These are phyloP conservation scores for Sungouiozyma intestinalis DNA, from an alignment of 805 yeast species.

Conservation along the genomic window DNA sequence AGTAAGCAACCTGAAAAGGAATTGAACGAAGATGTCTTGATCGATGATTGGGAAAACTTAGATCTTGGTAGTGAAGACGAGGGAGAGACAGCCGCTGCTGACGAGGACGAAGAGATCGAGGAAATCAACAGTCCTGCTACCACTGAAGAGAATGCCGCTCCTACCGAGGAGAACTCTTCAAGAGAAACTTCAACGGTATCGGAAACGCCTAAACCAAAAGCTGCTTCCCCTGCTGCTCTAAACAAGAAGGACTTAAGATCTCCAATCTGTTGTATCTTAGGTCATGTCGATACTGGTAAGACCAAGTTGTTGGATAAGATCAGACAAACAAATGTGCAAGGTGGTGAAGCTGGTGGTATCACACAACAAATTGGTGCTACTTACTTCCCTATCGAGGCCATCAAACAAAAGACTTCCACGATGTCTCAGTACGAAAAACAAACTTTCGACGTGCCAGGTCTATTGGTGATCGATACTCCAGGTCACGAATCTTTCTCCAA, in stretches of 20 bases:
- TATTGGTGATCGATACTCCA: constrained; percentile 94
- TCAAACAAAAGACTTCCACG: constrained; percentile 80
- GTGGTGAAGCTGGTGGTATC: constrained; percentile 99
- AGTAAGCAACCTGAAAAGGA: constrained; percentile 25
- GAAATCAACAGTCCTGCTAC: constrained; percentile 12
- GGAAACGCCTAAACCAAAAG: constrained; percentile 13
- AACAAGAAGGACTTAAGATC: constrained; percentile 67
- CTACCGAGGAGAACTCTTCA: constrained; percentile 18
- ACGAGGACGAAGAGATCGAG: constrained; percentile 16
- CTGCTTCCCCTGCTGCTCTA: constrained; percentile 7
- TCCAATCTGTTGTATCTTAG: constrained; percentile 97
- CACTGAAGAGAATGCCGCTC: constrained; percentile 27
- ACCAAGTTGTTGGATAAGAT: constrained; percentile 93
- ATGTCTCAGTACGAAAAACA: constrained; percentile 82
- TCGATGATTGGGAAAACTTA: constrained; percentile 82
- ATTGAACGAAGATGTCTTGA: constrained; percentile 44
- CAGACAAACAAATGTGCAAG: constrained; percentile 98
- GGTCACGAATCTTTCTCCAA: constrained; percentile 99
- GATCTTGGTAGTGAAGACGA: constrained; percentile 47
- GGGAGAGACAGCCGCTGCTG: constrained; percentile 21
- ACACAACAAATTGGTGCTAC: constrained; percentile 99
- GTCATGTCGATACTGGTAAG: constrained; percentile 99
- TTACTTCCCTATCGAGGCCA: constrained; percentile 94
- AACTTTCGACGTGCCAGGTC: constrained; percentile 91
- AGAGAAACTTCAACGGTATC: constrained; percentile 21